Percentiles rank a stretch among this genome's conserved stretches.
phyloP scores from a whole-genome alignment of 441 rosid genomes.

The Gossypium lobatum region DNA sequence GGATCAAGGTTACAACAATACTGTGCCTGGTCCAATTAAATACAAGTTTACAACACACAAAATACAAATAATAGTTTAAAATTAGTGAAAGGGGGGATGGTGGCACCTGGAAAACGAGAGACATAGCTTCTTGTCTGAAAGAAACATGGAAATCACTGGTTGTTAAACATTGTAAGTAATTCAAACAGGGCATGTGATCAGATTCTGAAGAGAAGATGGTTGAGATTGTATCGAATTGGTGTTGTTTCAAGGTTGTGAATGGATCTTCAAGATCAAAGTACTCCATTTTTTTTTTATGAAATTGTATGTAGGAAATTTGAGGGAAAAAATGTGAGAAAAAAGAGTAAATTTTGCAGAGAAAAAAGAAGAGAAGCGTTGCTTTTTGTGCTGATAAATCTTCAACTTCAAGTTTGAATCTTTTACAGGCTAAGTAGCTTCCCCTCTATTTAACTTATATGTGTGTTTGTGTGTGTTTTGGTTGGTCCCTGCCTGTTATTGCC shows the following conservation, averaged over 20 bases:
- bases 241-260: conserved; percentile 27
- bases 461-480: background rate
- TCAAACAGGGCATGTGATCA: conserved; percentile 48
- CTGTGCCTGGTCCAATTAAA: conserved; percentile 28
- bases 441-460: conserved; percentile 23
- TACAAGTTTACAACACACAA: conserved; percentile 5
- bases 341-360: background rate
- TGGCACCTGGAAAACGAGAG: conserved; percentile 41
- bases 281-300: conserved; percentile 30
- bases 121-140: conserved; percentile 47
- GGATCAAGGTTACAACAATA: conserved; percentile 38
- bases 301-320: background rate
- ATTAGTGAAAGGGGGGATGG: background rate
- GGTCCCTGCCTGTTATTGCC: conserved; percentile 8
- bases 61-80: background rate
- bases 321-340: conserved; percentile 12
- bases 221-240: conserved; percentile 16
- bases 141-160: conserved; percentile 21
- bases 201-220: conserved; percentile 43
- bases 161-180: conserved; percentile 23
- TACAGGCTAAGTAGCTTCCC: background rate
- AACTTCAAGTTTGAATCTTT: conserved; percentile 4
- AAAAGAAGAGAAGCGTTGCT: conserved; percentile 38
- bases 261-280: conserved; percentile 55
- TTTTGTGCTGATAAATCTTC: conserved; percentile 28